A percentile compares a stretch with the other conserved stretches of the same genome.
These are phyloP conservation scores for Colletotrichum musae DNA, from an alignment of 2,329 filamentous ascomycete genomes.

Conservation along the genomic window DNA sequence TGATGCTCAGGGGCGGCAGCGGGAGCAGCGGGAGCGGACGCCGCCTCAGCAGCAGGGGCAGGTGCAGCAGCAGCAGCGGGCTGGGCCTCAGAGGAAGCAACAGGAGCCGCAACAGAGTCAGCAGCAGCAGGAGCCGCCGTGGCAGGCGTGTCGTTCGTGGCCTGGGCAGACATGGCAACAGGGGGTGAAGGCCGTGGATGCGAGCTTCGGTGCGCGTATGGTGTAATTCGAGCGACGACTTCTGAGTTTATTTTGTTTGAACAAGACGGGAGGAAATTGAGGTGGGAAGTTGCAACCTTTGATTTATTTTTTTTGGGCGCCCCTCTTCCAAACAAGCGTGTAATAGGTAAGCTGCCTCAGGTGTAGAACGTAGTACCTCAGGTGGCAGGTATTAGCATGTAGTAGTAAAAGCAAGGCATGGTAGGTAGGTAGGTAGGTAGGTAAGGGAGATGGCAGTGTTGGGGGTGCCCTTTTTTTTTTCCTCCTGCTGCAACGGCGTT, in stretches of 20 bases:
- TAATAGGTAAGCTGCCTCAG: slow-evolving; percentile 16
- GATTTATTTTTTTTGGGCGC: neutral
- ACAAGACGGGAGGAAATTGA: slow-evolving; percentile 10
- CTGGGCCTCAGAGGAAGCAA: slow-evolving; percentile 22
- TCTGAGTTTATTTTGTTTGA: slow-evolving; percentile 4
- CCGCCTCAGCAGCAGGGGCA: slow-evolving; percentile 41
- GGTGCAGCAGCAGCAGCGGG: slow-evolving; percentile 8
- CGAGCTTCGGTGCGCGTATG: neutral
- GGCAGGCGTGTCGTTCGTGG: slow-evolving; percentile 44
- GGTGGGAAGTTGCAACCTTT: neutral
- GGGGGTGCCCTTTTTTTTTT: slow-evolving; percentile 11
- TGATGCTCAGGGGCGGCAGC: slow-evolving; percentile 24
- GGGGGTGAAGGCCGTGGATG: slow-evolving; percentile 5
- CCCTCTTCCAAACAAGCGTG: slow-evolving; percentile 29
- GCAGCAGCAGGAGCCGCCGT: slow-evolving; percentile 26
- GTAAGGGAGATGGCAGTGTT: slow-evolving; percentile 6
- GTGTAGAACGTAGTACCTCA: neutral
- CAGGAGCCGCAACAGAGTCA: slow-evolving; percentile 7
- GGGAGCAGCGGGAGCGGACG: slow-evolving; percentile 27
- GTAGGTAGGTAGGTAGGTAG: neutral
- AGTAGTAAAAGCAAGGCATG: no score
- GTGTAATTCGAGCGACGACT: slow-evolving; percentile 16
- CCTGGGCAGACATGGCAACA: slow-evolving; percentile 47
- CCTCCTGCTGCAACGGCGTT: neutral
- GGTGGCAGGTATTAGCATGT: no score